Percentiles rank a stretch among this genome's conserved stretches.
phyloP scores from a whole-genome alignment of 1,139 yeast genomes.

The Candida dubliniensis region DNA sequence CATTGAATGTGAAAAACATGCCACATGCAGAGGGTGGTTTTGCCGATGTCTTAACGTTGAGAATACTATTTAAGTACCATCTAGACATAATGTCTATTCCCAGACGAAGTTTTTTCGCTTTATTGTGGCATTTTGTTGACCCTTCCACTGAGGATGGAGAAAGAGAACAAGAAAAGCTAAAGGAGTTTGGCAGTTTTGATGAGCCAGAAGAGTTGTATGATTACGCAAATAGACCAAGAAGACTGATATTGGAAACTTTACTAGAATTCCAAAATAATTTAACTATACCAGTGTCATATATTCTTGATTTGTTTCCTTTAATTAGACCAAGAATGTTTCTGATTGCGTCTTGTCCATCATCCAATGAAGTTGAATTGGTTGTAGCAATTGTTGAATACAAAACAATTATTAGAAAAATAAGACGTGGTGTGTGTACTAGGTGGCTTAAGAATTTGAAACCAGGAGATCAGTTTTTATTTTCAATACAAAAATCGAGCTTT shows the following conservation, averaged over 20 bases:
- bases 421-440: slow-evolving; percentile 82
- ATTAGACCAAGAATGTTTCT: slow-evolving; percentile 82
- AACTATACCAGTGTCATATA: slow-evolving; percentile 67
- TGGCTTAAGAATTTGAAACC: slow-evolving; percentile 58
- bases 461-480: slow-evolving; percentile 55
- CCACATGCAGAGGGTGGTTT: slow-evolving; percentile 57
- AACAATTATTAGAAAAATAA: slow-evolving; percentile 71
- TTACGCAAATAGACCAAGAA: slow-evolving; percentile 86
- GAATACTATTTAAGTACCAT: slow-evolving; percentile 75
- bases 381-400: slow-evolving; percentile 85
- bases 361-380: slow-evolving; percentile 55
- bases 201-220: slow-evolving; percentile 81
- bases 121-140: slow-evolving; percentile 70
- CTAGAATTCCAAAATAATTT: slow-evolving; percentile 74
- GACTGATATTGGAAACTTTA: slow-evolving; percentile 82
- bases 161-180: slow-evolving; percentile 71
- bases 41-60: slow-evolving; percentile 56
- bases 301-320: slow-evolving; percentile 75
- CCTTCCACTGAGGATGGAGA: slow-evolving; percentile 37
- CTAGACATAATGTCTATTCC: slow-evolving; percentile 84
- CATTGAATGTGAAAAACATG: slow-evolving; percentile 30
- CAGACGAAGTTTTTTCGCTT: slow-evolving; percentile 73
- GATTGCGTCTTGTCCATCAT: slow-evolving; percentile 62
- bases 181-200: slow-evolving; percentile 71
- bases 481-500: slow-evolving; percentile 53